Percentiles rank a stretch among this genome's conserved stretches.
These are phyloP conservation scores for Domatiomyces catenatus DNA, from an alignment of 2,329 filamentous ascomycete genomes.

Conservation along the genomic window DNA sequence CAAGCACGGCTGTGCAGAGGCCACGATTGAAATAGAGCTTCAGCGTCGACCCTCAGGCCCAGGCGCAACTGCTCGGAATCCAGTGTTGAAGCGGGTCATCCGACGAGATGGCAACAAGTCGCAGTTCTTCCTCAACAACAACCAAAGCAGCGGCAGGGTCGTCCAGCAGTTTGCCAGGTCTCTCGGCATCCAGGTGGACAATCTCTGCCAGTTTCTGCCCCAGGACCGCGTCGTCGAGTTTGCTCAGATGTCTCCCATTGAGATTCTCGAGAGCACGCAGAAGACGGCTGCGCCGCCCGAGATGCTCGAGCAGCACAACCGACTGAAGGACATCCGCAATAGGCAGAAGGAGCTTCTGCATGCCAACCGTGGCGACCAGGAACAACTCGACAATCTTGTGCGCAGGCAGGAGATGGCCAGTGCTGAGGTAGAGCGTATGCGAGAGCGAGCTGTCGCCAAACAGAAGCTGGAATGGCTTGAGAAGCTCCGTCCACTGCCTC, in stretches of 20 bases:
- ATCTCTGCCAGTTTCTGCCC: slow-evolving; percentile 89
- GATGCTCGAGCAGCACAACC: slow-evolving; percentile 63
- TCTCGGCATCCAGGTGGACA: slow-evolving; percentile 89
- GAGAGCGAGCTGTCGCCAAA: slow-evolving; percentile 56
- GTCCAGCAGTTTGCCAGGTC: slow-evolving; percentile 52
- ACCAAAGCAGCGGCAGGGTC: slow-evolving; percentile 42
- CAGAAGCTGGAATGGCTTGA: slow-evolving; percentile 50
- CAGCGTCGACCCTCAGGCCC: slow-evolving; percentile 36
- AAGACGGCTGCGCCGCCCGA: slow-evolving; percentile 70
- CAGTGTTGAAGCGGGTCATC: slow-evolving; percentile 60
- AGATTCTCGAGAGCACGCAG: slow-evolving; percentile 71
- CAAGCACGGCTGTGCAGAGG: slow-evolving; percentile 67
- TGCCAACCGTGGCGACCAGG: slow-evolving; percentile 43
- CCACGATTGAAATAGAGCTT: slow-evolving; percentile 81
- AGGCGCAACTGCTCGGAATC: slow-evolving; percentile 39
- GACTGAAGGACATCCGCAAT: slow-evolving; percentile 55
- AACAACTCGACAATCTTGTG: slow-evolving; percentile 52
- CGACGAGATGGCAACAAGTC: slow-evolving; percentile 67
- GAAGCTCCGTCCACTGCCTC: slow-evolving; percentile 48
- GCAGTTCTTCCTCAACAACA: slow-evolving; percentile 62
- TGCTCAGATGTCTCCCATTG: slow-evolving; percentile 63
- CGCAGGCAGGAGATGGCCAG: slow-evolving; percentile 58
- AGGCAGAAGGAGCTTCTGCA: slow-evolving; percentile 51
- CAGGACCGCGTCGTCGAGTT: slow-evolving; percentile 95
- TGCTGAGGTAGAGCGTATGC: slow-evolving; percentile 67